Evolutionary conservation across 2,329 filamentous ascomycete genomes (phyloP), one percentile per base, ranked within the genome.

Genomic region (Neofusicoccum kwambonambiense): DNA sequence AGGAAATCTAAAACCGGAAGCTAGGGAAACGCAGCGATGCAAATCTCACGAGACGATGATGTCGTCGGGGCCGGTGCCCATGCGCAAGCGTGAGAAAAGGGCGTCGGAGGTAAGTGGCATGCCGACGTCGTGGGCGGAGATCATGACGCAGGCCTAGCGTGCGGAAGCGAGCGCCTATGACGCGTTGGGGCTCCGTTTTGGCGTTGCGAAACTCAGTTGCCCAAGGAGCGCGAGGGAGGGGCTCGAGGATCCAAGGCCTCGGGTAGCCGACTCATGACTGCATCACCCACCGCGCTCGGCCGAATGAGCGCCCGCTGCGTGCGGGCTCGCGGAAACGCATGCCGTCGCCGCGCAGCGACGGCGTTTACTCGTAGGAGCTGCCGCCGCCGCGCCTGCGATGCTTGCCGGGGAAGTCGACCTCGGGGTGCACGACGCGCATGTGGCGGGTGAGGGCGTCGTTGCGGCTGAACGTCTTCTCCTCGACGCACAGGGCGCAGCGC

Each of bases 391-490:
- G 76, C 51, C 76, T 71, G 47, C 79, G 76, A 67, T 82, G 78
- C 78, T 89, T 90, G 70, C 91, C 90, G n/a, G 90, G 89, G 70
- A 91, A 89, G 68, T 93, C 90, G 64, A 94, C 85, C 67, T 97
- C 92, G 0, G 94, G 93, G 77, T 97, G 94, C 68, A 96, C 94
- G 56, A 97, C 93, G 41, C 93, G 88, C 84, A 97, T 96, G 76
- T 99, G 95, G 67, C 95, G 84, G 13, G 94, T 98, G 54, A 98
- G 83, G 1, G 95, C 95, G 80, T 99, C 95, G 68, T 94, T 95
- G 65, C 95, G 88, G 71, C 93, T 97, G 74, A 99, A 99, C 0
- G 92, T 96, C 84, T 98, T 98, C 74, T 98, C 94, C 72, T 98
- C 93, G 1, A 91, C 93, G 79, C 95, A 99, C 54, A 97, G 81